Conservation (phyloP, 306 rosid genomes). For the Leucaena leucocephala region DNA sequence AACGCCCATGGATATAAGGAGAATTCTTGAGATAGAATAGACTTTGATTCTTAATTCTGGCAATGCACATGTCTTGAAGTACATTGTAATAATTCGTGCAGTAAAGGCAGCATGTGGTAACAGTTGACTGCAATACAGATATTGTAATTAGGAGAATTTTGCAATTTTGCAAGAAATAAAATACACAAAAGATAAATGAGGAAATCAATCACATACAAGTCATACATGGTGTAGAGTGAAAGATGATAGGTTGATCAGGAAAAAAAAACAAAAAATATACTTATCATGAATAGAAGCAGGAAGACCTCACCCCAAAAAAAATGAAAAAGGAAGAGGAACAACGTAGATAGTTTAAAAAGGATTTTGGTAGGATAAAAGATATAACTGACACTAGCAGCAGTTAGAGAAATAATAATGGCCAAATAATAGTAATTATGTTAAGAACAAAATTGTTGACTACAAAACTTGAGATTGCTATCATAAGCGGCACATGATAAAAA, state of each 20-base stretch:
- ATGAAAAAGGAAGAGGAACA: not conserved
- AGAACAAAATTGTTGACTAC: not conserved
- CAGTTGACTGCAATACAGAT: slow-evolving; percentile 68
- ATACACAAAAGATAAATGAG: slow-evolving; percentile 16
- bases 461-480: not conserved
- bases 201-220: not conserved
- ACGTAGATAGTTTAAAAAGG: not conserved
- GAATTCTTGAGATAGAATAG: slow-evolving; percentile 62
- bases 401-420: slow-evolving; percentile 16
- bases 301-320: not conserved
- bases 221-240: not conserved
- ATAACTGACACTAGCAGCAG: not conserved
- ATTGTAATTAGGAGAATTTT: slow-evolving; percentile 33
- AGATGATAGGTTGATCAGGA: not conserved
- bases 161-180: slow-evolving; percentile 21
- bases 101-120: slow-evolving; percentile 73
- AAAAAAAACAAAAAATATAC: not conserved
- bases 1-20: slow-evolving; percentile 82
- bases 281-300: not conserved
- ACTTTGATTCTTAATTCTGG: slow-evolving; percentile 78
- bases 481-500: not conserved
- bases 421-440: not conserved
- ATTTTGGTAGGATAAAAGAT: not conserved
- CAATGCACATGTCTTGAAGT: slow-evolving; percentile 69
- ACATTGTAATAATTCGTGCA: slow-evolving; percentile 60